A percentile compares a stretch with the other conserved stretches of the same genome.
phyloP scores from a whole-genome alignment of 75 land plant species.

The Pinus taeda region DNA sequence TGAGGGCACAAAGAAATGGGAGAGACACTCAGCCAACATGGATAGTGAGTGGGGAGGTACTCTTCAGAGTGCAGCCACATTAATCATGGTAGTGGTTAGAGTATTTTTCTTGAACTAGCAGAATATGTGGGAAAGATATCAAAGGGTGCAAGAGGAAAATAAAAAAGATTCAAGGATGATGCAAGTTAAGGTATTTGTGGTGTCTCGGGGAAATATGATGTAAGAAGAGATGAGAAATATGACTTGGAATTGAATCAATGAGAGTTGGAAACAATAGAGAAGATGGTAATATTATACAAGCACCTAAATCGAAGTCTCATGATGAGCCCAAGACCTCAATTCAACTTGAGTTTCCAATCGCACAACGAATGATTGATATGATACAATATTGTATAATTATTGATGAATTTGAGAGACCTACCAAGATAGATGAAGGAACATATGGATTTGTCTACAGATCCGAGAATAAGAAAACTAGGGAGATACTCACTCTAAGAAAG shows the following conservation, averaged over 20 bases:
- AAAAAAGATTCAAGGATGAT: too few relatives aligned
- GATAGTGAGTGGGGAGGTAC: conserved; percentile 20
- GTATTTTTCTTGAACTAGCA: too few relatives aligned
- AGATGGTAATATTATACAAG: conserved; percentile 20
- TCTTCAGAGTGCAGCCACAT: conserved; percentile 3
- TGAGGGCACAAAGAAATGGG: background rate
- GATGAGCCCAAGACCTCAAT: conserved; percentile 27
- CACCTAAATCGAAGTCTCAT: conserved; percentile 14
- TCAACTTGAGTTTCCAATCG: too few relatives aligned
- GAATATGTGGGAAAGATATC: too few relatives aligned
- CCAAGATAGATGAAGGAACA: conserved; percentile 83
- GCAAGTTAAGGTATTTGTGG: too few relatives aligned
- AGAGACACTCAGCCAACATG: conserved; percentile 9
- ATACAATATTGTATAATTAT: too few relatives aligned
- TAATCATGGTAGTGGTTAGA: background rate
- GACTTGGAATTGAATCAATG: too few relatives aligned
- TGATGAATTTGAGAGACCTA: conserved; percentile 28
- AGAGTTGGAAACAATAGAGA: conserved; percentile 5
- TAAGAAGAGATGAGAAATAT: too few relatives aligned
- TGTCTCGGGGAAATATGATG: too few relatives aligned
- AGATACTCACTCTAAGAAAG: conserved; percentile 21
- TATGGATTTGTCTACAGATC: conserved; percentile 32
- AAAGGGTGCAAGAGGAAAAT: too few relatives aligned
- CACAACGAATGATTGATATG: too few relatives aligned
- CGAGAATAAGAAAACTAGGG: conserved; percentile 82